A percentile compares a stretch with the other conserved stretches of the same genome.
Conservation (phyloP, 495 filamentous ascomycete species). For the Podospora conica region DNA sequence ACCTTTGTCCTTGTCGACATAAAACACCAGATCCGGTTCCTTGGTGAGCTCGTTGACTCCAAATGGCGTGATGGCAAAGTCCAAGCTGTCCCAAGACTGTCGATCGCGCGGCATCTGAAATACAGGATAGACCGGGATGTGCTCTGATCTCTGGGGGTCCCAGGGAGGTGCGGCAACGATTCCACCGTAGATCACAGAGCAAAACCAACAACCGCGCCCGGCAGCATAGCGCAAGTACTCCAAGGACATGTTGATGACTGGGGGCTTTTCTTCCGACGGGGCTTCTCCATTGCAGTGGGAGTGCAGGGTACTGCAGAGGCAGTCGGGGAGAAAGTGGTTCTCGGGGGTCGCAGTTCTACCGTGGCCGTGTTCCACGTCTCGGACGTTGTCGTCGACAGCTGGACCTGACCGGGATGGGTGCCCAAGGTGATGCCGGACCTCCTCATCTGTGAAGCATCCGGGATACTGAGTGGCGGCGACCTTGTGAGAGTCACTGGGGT, state of each 20-base stretch:
- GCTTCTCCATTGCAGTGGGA: neutral
- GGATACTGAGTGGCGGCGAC: neutral
- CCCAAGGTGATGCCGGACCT: neutral
- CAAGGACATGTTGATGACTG: neutral
- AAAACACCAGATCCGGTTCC: constrained; percentile 1
- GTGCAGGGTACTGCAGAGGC: neutral
- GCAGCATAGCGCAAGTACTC: neutral
- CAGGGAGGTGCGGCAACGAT: constrained; percentile 1
- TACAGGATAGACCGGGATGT: neutral
- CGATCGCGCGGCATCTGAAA: constrained; percentile 1
- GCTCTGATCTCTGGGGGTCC: neutral
- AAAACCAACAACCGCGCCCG: constrained; percentile 3
- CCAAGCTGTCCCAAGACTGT: neutral
- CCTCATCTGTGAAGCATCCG: constrained; percentile 2
- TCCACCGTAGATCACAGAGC: constrained; percentile 1
- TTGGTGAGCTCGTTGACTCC: neutral
- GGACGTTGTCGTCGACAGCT: neutral
- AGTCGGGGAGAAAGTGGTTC: constrained; percentile 4
- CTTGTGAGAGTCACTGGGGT: neutral
- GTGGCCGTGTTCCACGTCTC: neutral
- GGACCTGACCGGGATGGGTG: neutral
- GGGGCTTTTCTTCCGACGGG: neutral
- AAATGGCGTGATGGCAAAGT: constrained; percentile 2
- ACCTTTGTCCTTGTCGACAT: constrained; percentile 1
- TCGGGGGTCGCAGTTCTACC: neutral